Base-by-base conservation (phyloP, 2,329 filamentous ascomycete genomes). In the Claviceps sp. region DNA sequence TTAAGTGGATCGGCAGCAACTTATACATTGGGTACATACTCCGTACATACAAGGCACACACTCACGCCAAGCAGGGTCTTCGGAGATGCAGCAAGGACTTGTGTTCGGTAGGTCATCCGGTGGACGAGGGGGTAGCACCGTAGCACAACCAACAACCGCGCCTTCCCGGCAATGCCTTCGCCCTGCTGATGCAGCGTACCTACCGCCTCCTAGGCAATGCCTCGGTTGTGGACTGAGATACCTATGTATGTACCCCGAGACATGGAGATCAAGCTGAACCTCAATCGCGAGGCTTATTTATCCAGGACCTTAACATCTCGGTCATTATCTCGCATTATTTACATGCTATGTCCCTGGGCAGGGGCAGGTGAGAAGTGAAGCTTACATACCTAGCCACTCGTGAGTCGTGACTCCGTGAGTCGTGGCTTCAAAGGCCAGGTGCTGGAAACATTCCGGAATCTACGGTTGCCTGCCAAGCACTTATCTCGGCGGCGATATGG, bases 21-120 rank as follows among this genome's bases (percentile, higher is more conserved):
- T n/a, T n/a, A n/a, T n/a, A n/a, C n/a, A n/a, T n/a, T n/a, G n/a
- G n/a, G n/a, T n/a, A n/a, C n/a, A n/a, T n/a, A n/a, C n/a, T n/a
- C n/a, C n/a, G n/a, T n/a, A n/a, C n/a, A n/a, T n/a, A n/a, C 52
- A 49, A 50, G 52, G 53, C 46, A 50, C 45, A 50, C 14, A 36
- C 22, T 45, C 49, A 47, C 50, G 44, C 47, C 36, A 16, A 39
- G 50, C 54, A 57, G 54, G 55, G 55, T 54, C 42, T 56, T 57
- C 56, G 54, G 54, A 55, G 52, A 51, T 53, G 46, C 47, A 54
- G 34, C 36, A 52, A 52, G 48, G 48, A 42, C 47, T 48, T 51
- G 42, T 39, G 47, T 50, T 56, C 52, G 56, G 56, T 45, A 57
- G 52, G 54, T 51, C 56, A 55, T 57, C 56, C 56, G 56, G 53